Evolutionary conservation across 106 monocot species (phyloP).

Genomic region (Dendrobium nobile): DNA sequence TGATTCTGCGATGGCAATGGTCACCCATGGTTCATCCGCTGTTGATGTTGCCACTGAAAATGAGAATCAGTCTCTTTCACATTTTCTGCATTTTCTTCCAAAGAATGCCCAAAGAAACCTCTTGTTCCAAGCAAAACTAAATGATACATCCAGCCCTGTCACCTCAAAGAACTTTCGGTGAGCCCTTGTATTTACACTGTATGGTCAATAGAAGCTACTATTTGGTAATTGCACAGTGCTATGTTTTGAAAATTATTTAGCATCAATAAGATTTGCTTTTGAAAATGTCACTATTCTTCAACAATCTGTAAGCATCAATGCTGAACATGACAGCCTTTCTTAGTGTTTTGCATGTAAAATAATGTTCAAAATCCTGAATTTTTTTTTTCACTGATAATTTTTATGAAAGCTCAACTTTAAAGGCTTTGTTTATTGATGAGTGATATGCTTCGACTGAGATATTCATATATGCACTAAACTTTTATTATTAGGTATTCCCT

Average conservation of each 20-base stretch:
- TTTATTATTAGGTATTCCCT: too few species aligned
- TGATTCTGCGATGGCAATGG: conserved; percentile 43
- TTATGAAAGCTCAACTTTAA: neutral
- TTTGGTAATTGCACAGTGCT: neutral
- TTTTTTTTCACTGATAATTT: neutral
- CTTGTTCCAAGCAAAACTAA: conserved; percentile 48
- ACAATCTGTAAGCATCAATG: neutral
- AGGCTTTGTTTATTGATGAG: neutral
- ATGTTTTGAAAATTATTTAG: neutral
- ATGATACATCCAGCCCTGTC: conserved; percentile 52
- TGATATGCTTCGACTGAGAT: neutral
- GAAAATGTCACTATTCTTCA: neutral
- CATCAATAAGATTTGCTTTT: neutral
- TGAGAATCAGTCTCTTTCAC: conserved; percentile 35
- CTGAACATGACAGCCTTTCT: neutral
- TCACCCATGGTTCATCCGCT: conserved; percentile 25
- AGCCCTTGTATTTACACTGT: conserved; percentile 7
- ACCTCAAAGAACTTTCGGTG: conserved; percentile 82
- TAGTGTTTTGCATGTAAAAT: neutral
- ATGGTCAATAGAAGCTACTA: neutral
- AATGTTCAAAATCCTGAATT: neutral
- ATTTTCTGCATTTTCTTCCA: conserved; percentile 32
- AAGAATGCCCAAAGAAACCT: conserved; percentile 39
- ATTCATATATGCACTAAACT: too few species aligned
- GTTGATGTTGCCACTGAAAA: conserved; percentile 38